Base-by-base conservation (phyloP, 1,284 basidiomycete genomes). In the Phellinidium pouzarii region DNA sequence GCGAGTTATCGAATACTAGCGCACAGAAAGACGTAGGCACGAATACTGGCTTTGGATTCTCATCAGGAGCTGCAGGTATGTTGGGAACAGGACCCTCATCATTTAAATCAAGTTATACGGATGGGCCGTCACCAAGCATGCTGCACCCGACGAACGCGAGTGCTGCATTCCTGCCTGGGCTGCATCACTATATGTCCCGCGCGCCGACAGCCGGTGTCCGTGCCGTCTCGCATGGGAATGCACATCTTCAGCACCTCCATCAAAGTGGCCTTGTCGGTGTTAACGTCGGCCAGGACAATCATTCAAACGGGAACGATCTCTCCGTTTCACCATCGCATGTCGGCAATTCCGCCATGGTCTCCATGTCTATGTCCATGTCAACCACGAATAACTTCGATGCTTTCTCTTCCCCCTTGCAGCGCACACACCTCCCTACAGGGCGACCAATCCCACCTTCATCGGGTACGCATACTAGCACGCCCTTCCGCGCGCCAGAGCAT, bases 61-160 rank as follows among this genome's bases (percentile, higher is more conserved):
- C 52, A 14, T 41, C 52, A 22, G 25, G 44, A 20, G 46, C 31
- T 25, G 4, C 37, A 1, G 52, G 52, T 6, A 22, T 23, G 3
- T 25, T 44, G 8, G 51, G 44, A 4, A 48, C 49, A 34, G 14
- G 43, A 4, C 42, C 55, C 7, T 53, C 55, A 4, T 77, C 76
- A 3, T 72, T 77, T 65, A 71, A 69, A 56, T 74, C 74, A 17
- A 61, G 65, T 4, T 70, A 64, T 1, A 72, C 75, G 25, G 76
- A 76, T 40, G 53, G 63, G 0, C 67, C 65, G 20, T 62, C 73
- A 7, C 70, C 73, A 5, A 71, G 74, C 57, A 57, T 70, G 25
- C 68, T 79, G n/a, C 73, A 71, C 37, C 81, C 81, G 1, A 79
- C 77, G 48, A 89, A 89, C 62, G 87, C 87, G 1, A 86, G 83